phyloP scores from a whole-genome alignment of 345 rosid genomes.

The Turnera subulata region DNA sequence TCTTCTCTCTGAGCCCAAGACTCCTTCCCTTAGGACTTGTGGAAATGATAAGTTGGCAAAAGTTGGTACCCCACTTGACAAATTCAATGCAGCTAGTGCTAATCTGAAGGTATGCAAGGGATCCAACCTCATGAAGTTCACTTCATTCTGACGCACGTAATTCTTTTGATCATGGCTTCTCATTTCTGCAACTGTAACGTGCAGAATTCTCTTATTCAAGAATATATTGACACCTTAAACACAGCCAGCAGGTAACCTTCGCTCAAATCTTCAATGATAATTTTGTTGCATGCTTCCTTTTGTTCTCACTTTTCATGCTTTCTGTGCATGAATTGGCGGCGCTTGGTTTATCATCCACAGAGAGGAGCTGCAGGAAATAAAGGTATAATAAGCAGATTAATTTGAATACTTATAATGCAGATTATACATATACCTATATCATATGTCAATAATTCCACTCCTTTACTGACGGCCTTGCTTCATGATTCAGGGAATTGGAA shows the following conservation, averaged over 20 bases:
- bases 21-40: constrained; percentile 25
- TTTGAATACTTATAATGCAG: too few relatives aligned
- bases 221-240: constrained; percentile 66
- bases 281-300: too few relatives aligned
- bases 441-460: too few relatives aligned
- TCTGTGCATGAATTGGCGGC: background rate
- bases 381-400: constrained; percentile 36
- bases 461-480: background rate
- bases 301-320: background rate
- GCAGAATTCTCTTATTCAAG: constrained; percentile 59
- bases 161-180: background rate
- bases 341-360: constrained; percentile 32
- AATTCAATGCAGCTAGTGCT: constrained; percentile 50
- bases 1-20: constrained; percentile 31
- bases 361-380: constrained; percentile 70
- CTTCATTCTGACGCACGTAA: background rate
- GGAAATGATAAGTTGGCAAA: constrained; percentile 24
- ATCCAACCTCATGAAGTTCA: background rate
- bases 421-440: too few relatives aligned
- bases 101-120: constrained; percentile 47
- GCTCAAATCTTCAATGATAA: background rate
- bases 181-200: constrained; percentile 8
- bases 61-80: constrained; percentile 46
- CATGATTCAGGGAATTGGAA: constrained; percentile 67
- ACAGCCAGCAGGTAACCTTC: constrained; percentile 59